These are phyloP conservation scores for Metschnikowia rubicola DNA, from an alignment of 805 yeast genomes.

Conservation along the genomic window DNA sequence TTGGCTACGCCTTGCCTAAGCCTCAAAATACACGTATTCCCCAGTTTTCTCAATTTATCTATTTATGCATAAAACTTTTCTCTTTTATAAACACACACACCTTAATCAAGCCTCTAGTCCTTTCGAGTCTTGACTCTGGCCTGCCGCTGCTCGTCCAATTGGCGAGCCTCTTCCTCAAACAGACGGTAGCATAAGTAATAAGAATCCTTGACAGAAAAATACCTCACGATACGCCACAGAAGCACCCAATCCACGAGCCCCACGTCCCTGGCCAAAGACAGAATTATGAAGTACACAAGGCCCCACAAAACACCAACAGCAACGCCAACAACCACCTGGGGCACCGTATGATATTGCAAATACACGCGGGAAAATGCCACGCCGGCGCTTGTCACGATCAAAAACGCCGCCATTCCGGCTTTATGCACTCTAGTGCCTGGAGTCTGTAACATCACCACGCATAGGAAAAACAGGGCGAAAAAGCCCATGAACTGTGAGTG, in stretches of 20 bases:
- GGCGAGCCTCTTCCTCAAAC: slow-evolving; percentile 41
- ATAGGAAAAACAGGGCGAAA: slow-evolving; percentile 54
- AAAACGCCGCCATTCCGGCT: slow-evolving; percentile 13
- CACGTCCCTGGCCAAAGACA: slow-evolving; percentile 54
- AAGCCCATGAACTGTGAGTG: slow-evolving; percentile 96
- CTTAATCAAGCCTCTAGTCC: neutral
- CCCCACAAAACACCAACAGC: slow-evolving; percentile 62
- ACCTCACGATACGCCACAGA: slow-evolving; percentile 50
- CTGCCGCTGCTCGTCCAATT: neutral
- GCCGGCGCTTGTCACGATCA: slow-evolving; percentile 29
- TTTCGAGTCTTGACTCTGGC: neutral
- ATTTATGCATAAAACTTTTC: neutral
- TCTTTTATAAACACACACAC: neutral
- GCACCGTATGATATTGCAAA: slow-evolving; percentile 67
- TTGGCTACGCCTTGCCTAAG: no score
- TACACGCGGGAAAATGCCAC: slow-evolving; percentile 74
- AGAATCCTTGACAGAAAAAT: slow-evolving; percentile 58
- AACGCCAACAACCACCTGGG: slow-evolving; percentile 75
- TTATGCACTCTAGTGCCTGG: slow-evolving; percentile 17
- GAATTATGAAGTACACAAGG: slow-evolving; percentile 49
- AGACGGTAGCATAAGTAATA: slow-evolving; percentile 46
- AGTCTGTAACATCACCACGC: slow-evolving; percentile 45
- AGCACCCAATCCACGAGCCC: slow-evolving; percentile 70
- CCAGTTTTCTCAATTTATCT: no score
- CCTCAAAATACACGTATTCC: no score